Base-by-base conservation (phyloP, 2,329 filamentous ascomycete genomes). In the Claviceps fusiformis region DNA sequence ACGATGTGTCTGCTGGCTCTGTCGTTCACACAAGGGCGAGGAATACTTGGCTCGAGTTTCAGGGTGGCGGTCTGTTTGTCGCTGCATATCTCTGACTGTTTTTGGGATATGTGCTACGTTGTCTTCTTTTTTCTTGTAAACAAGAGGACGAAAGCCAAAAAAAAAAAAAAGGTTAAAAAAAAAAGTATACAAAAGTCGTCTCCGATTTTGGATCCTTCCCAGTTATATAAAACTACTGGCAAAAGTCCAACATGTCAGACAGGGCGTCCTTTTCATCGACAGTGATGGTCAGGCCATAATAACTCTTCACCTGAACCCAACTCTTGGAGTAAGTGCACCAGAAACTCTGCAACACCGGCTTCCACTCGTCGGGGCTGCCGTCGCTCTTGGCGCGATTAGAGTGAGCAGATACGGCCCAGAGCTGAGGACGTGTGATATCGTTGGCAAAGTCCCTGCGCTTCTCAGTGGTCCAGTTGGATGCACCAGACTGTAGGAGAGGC, bases 261-360 rank as follows among this genome's bases (percentile, higher is more conserved):
- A 91, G 69, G 0, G 86, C 85, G 17, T 70, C 70, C 76, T 88
- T 89, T 77, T 95, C 88, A 0, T 80, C 81, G 50, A 73, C 74
- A 1, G 85, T 92, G 58, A 93, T 73, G 17, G 78, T 85, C 60
- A 95, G 70, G 1, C 66, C 67, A 67, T 86, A 93, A 62, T 82
- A 79, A 62, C 75, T 80, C 80, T 93, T 95, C 61, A 95, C 87
- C 64, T 81, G 78, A 45, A 92, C 77, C 84, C 85, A 95, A 65
- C 83, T 81, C 65, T 79, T 77, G 15, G 87, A 85, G 64, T 95
- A 93, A 33, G 80, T 85, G 78, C 89, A 93, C 68, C 87, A 80
- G 71, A 88, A 92, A 59, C 70, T 77, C 67, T 73, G 62, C 57
- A 87, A 71, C 0, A 83, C 77, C 13, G 87, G 89, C 73, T 89